Evolutionary conservation across 2,329 filamentous ascomycete genomes (phyloP), one percentile per base, ranked within the genome.

Genomic region (Cercospora nicotianae): DNA sequence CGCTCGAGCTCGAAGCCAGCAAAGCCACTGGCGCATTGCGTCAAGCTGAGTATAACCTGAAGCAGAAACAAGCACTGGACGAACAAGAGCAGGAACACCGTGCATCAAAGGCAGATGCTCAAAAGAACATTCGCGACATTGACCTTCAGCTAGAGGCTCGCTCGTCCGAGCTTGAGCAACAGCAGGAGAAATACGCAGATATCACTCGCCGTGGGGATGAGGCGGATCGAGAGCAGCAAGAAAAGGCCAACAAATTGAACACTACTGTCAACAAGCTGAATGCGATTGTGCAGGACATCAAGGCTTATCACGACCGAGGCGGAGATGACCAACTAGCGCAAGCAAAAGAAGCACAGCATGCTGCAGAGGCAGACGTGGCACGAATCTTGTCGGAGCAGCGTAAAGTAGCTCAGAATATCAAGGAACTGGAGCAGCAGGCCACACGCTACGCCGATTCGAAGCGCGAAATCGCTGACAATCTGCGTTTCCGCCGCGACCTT

Each of bases 391-490:
- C 82, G 18, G 91, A 95, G 71, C 88, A 92, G 75, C 81, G 81
- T 12, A 83, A 88, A 57, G 82, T 95, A 63, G 90, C 89, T 2
- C 83, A 86, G 26, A 87, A 90, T 65, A 88, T 92, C 69, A 95
- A 96, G 79, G 89, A 89, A 73, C 85, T 97, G 61, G 90, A 91
- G 71, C 87, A 91, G 60, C 90, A 93, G 63, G 86, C 94, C 62
- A 88, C 89, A 73, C 92, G 93, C 75, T 91, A 92, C 66, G 91
- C 94, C 71, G 88, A 90, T 67, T 94, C 90, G 65, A 94, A 93
- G 81, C 90, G 92, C 74, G 93, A 92, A 71, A 97, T 99, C 73
- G 85, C 85, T 23, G 93, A 98, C 77, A 99, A 99, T 75, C 82
- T 98, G 62, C 89, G 89, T 70, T 97, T 93, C 78, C 91, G 95